Base-by-base conservation (phyloP, 106 monocot genomes). In the Dactylorhiza incarnata region DNA sequence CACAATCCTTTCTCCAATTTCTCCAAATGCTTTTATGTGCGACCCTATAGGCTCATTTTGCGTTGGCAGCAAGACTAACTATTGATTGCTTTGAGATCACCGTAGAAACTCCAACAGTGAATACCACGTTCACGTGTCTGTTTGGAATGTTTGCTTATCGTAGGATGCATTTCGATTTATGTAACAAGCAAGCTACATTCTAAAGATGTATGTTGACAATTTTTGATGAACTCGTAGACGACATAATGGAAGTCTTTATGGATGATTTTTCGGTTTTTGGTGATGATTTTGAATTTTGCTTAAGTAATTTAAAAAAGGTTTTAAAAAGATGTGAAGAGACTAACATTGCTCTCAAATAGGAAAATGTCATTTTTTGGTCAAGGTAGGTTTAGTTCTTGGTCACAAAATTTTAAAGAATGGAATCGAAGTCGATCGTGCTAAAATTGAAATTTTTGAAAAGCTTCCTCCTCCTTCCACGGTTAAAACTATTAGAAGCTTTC, bases 231-330 rank as follows among this genome's bases (percentile, higher is more conserved):
- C n/a, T n/a, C n/a, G n/a, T n/a, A n/a, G n/a, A n/a, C n/a, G n/a
- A n/a, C n/a, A n/a, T n/a, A 54, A 49, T 70, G 15, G 68, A 81
- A 44, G 12, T 76, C 46, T 56, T 81, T n/a, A 76, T 76, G 70
- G 80, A 80, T 74, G 52, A 72, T 49, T 74, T 80, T 50, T 80
- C 54, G 3, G 59, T 74, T 50, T 73, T 80, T 50, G 73, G 80
- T n/a, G 24, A 0, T 55, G 62, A 61, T 23, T 80, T 80, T 74
- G 54, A 63, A 25, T 13, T 16, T 12, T 80, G 73, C 45, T 16
- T 80, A 15, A 9, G 23, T n/a, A 62, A 74, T 59, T 37, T 74
- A 14, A 8, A 17, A 29, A 2, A 6, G 14, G 74, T 73, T 65
- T 49, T 74, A 0, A 45, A 74, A 20, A 37, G 45, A 48, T 80